Percentiles rank a stretch among this genome's conserved stretches.
Evolutionary conservation across 1,284 basidiomycete genomes (phyloP).

Genomic region (Inonotus obliquus): DNA sequence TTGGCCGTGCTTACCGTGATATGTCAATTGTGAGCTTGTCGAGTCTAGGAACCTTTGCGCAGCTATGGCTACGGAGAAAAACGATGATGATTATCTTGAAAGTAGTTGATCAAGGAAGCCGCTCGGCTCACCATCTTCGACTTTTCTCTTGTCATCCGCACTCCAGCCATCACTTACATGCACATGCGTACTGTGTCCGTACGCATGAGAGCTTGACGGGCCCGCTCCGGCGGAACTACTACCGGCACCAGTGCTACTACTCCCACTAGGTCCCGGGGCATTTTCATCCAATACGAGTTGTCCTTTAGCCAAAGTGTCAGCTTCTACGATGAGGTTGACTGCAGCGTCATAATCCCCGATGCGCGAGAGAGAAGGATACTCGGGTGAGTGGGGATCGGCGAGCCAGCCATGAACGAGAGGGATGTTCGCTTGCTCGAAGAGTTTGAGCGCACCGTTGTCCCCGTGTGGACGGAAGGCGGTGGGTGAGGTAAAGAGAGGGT

Average conservation of each 20-base stretch:
- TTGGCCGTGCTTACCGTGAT: slow-evolving; percentile 46
- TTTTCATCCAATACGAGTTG: slow-evolving; percentile 31
- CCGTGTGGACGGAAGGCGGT: slow-evolving; percentile 63
- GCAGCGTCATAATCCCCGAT: slow-evolving; percentile 67
- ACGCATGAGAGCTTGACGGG: background rate
- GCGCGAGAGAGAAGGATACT: slow-evolving; percentile 49
- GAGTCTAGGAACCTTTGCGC: slow-evolving; percentile 68
- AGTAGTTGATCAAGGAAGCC: background rate
- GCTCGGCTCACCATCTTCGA: slow-evolving; percentile 54
- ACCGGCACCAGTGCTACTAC: background rate
- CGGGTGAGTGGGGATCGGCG: slow-evolving; percentile 68
- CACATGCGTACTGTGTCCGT: background rate
- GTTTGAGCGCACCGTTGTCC: slow-evolving; percentile 66
- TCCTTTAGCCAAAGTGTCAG: slow-evolving; percentile 66
- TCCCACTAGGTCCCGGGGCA: slow-evolving; percentile 7
- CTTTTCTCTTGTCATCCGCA: slow-evolving; percentile 50
- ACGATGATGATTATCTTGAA: slow-evolving; percentile 2
- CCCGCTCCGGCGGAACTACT: background rate
- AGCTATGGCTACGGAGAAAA: slow-evolving; percentile 51
- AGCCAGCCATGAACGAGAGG: slow-evolving; percentile 89
- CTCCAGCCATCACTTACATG: slow-evolving; percentile 32
- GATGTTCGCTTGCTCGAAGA: slow-evolving; percentile 82
- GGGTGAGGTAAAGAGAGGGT: slow-evolving; percentile 70
- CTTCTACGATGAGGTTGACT: slow-evolving; percentile 69
- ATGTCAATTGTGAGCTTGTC: slow-evolving; percentile 81